Conservation (phyloP, 495 filamentous ascomycete species). For the Aspergillus indologenus region DNA sequence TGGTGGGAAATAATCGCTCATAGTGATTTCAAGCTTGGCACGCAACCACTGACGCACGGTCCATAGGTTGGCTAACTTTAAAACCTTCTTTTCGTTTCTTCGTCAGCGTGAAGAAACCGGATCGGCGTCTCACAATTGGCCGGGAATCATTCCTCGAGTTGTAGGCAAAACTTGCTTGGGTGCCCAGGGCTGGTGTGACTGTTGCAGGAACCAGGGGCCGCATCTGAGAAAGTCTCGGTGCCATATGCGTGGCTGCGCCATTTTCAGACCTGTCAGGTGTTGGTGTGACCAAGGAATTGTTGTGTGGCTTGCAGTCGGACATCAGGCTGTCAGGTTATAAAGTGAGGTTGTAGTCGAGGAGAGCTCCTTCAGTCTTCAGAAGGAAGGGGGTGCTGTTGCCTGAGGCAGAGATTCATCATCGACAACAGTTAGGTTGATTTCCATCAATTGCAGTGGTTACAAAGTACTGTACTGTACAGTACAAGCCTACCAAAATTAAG, state of each 20-base stretch:
- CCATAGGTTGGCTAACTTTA: slow-evolving; percentile 5
- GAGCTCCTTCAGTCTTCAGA: background rate
- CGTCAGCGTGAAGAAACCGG: background rate
- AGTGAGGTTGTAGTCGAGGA: background rate
- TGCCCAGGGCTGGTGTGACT: background rate
- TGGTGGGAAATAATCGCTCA: slow-evolving; percentile 5
- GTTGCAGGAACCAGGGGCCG: background rate
- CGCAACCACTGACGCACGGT: slow-evolving; percentile 7
- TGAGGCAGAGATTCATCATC: background rate
- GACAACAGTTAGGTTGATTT: no score
- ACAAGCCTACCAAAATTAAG: no score
- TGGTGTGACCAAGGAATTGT: background rate
- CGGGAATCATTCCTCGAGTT: background rate
- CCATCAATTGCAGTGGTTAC: no score
- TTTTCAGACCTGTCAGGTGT: background rate
- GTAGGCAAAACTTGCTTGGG: background rate
- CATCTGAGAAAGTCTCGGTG: background rate
- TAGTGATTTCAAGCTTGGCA: background rate
- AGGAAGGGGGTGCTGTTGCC: background rate
- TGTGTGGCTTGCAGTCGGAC: background rate
- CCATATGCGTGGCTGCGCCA: background rate
- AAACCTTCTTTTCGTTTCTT: background rate
- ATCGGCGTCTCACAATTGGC: background rate
- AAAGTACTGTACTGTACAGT: no score
- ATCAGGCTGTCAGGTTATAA: background rate